Conservation (phyloP, 768 basidiomycete genomes). For the Ramaria sp. region DNA sequence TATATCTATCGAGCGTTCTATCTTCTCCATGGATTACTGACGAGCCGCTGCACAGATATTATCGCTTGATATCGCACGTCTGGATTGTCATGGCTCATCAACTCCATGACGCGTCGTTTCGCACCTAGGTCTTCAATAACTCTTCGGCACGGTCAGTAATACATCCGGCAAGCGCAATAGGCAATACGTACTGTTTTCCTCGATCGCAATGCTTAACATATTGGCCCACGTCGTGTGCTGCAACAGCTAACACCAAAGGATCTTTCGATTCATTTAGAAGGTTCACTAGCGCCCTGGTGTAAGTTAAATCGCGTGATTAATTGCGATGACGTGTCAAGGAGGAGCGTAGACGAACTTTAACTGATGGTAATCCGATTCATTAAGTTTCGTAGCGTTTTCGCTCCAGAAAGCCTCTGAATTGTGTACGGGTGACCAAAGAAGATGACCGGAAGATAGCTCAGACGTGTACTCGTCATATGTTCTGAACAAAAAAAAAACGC, state of each 20-base stretch:
- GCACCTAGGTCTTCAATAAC: constrained; percentile 75
- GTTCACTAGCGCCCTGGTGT: constrained; percentile 55
- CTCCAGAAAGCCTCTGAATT: constrained; percentile 98
- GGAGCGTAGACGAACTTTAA: constrained; percentile 48
- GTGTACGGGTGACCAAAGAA: constrained; percentile 94
- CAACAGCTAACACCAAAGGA: constrained; percentile 77
- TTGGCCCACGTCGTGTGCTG: constrained; percentile 87
- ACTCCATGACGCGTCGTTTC: constrained; percentile 80
- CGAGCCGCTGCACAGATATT: constrained; percentile 80
- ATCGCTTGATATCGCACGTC: constrained; percentile 92
- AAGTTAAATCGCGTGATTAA: neutral
- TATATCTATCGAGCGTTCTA: neutral
- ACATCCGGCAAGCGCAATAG: neutral
- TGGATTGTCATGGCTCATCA: constrained; percentile 81
- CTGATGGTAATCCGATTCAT: constrained; percentile 75
- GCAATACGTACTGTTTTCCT: constrained; percentile 70
- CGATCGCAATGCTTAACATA: constrained; percentile 87
- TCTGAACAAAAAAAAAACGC: constrained; percentile 28
- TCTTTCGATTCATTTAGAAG: constrained; percentile 64
- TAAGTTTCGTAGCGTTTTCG: constrained; percentile 80
- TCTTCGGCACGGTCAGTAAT: constrained; percentile 27
- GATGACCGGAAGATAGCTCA: constrained; percentile 79
- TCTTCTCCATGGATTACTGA: constrained; percentile 72
- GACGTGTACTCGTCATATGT: constrained; percentile 96
- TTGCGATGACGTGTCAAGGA: neutral